Base-by-base conservation (phyloP, 768 basidiomycete genomes). In the Heimioporus sp. region DNA sequence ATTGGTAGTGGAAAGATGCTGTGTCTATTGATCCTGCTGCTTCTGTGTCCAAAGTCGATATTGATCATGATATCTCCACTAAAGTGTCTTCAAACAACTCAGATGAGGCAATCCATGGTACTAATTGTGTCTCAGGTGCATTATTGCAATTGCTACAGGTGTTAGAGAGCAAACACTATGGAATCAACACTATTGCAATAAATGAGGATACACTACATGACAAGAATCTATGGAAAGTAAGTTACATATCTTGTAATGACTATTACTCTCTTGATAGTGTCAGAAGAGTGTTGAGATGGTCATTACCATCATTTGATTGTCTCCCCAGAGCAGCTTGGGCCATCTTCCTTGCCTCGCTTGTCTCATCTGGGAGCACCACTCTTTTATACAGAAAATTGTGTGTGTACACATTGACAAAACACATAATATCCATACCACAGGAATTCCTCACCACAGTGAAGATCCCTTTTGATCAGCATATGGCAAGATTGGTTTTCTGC, bases 351-450 rank as follows among this genome's bases (percentile, higher is more conserved):
- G 34, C 2, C 46, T 52, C 0, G 47, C 50, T 0, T n/a, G 20
- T 2, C 46, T 52, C 8, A 5, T 52, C 1, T 24, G n/a, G 1
- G n/a, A 52, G 31, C 9, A 48, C 5, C 16, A 5, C 0, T 3
- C 31, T 0, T 55, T 51, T 3, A 10, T 0, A 1, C 10, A 38
- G 20, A 56, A 39, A 21, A 49, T 53, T 2, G 0, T 10, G 8
- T 12, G 12, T 7, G 12, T 32, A 4, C 28, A 56, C 7, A 4
- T 56, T 7, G 39, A 56, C 16, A 43, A 56, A 34, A 48, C 55
- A 4, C 43, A 53, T 21, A 49, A 49, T 8, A 49, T 56, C 7
- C 20, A 53, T 16, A 53, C 41, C 2, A 52, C 48, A n/a, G 52
- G 52, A 2, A 35, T 46, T 13, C 8, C 40, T 0, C 56, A 46